Base-by-base conservation (phyloP, 2,329 filamentous ascomycete species). In the Paraphoma sp. region DNA sequence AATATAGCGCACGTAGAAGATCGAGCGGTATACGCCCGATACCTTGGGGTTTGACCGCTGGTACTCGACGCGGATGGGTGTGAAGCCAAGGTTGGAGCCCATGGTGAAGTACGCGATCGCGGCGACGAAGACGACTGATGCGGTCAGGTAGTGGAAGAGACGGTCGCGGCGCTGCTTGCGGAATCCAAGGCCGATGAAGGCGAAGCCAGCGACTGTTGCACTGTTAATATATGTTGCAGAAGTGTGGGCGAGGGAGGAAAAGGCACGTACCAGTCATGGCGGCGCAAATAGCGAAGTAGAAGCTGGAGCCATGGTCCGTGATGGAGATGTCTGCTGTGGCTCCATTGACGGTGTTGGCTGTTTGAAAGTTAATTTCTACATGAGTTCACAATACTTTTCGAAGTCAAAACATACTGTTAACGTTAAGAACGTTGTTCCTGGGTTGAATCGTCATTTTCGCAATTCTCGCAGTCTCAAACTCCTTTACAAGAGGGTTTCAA, bases 1-100 rank as follows among this genome's bases (percentile, higher is more conserved):
- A 58, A 89, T 85, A 73, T 89, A 89, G 43, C 87, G 81, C 40
- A 86, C 86, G 62, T 88, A 89, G 75, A 87, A 89, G 68, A 90
- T 84, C 69, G 88, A 83, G 42, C 89, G 83, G 47, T 83, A 84
- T 1, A 75, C 70, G 6, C 85, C 85, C 2, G 73, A 59, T 2
- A 84, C 80, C 5, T 80, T 78, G 12, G 78, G 74, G 51, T 78
- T 70, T 54, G 57, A 75, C 49, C 81, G 79, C 1, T 74, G 75
- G 62, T 84, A 90, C 67, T 91, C 84, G 40, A 87, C 87, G n/a
- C 78, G 68, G 63, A 89, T 87, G 0, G 86, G 84, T 2, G 84
- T 83, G 73, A 84, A 87, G 33, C 87, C 87, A 1, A 90, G 78
- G 65, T 88, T 86, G 9, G 86, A 84, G n/a, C 81, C 87, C 86